Percentiles rank a stretch among this genome's conserved stretches.
Conservation (phyloP, 108 stramenopile species). For the Skeletonema marinoi region DNA sequence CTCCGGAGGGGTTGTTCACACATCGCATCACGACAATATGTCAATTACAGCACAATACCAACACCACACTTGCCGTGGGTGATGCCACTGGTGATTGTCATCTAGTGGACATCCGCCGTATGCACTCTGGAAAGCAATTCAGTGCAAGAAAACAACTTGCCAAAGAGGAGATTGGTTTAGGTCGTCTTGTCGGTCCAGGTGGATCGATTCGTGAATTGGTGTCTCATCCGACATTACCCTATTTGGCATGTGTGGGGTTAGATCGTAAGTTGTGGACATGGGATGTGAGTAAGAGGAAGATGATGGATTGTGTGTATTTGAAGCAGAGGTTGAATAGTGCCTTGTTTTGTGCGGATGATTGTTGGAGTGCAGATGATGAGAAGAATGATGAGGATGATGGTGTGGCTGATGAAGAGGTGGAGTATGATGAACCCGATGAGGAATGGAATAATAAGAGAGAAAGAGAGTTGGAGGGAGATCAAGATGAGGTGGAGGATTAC, state of each 20-base stretch:
- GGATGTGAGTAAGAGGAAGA: conserved; percentile 54
- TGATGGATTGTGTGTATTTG: conserved; percentile 80
- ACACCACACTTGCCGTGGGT: conserved; percentile 52
- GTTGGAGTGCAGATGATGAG: conserved; percentile 15
- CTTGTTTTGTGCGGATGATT: conserved; percentile 59
- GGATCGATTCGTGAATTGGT: conserved; percentile 74
- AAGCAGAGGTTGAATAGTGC: conserved; percentile 86
- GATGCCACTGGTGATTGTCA: conserved; percentile 70
- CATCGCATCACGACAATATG: conserved; percentile 77
- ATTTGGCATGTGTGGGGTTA: conserved; percentile 72
- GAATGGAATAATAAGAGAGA: conserved; percentile 19
- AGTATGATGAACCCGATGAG: conserved; percentile 45
- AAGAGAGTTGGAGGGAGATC: conserved; percentile 30
- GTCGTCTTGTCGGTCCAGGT: conserved; percentile 75
- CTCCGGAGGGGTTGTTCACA: conserved; percentile 56
- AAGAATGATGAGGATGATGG: conserved; percentile 14
- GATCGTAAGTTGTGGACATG: conserved; percentile 87
- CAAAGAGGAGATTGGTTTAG: conserved; percentile 33
- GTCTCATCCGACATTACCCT: conserved; percentile 63
- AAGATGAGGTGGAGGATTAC: conserved; percentile 37
- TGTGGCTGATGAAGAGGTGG: conserved; percentile 55
- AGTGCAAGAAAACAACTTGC: conserved; percentile 14
- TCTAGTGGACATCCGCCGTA: conserved; percentile 60
- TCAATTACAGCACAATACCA: conserved; percentile 44
- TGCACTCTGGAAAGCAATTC: conserved; percentile 36